Evolutionary conservation across 2,329 filamentous ascomycete genomes (phyloP).

Genomic region (Alternaria metachromatica): DNA sequence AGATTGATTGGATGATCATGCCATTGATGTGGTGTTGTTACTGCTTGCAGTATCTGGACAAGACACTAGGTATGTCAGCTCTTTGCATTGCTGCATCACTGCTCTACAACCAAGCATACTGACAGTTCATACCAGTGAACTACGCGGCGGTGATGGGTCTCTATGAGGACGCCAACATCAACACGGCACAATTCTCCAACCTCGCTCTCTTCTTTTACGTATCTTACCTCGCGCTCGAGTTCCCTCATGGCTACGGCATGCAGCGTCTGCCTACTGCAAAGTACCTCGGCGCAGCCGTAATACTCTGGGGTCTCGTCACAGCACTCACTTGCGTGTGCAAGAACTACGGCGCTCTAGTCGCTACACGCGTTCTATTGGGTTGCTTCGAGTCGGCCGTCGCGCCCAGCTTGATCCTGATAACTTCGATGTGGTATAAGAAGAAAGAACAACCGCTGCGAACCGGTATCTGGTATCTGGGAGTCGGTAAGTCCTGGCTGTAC

Average conservation of each 20-base stretch:
- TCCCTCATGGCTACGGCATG: constrained; percentile 57
- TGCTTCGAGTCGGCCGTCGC: constrained; percentile 56
- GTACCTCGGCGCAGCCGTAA: constrained; percentile 55
- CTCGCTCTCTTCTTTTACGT: constrained; percentile 49
- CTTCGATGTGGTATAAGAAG: constrained; percentile 70
- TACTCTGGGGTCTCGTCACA: constrained; percentile 58
- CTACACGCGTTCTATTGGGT: constrained; percentile 60
- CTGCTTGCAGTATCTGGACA: constrained; percentile 52
- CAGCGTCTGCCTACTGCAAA: constrained; percentile 62
- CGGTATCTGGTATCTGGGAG: constrained; percentile 50
- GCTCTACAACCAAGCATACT: neutral
- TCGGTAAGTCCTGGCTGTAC: neutral
- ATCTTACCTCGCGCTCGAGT: constrained; percentile 48
- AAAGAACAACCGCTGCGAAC: constrained; percentile 66
- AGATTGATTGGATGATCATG: constrained; percentile 52
- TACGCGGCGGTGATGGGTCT: constrained; percentile 54
- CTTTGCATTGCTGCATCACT: neutral
- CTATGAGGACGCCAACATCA: constrained; percentile 47
- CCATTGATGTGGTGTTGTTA: constrained; percentile 50
- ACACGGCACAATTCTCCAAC: constrained; percentile 45
- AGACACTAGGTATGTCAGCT: constrained; percentile 52
- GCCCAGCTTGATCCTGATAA: constrained; percentile 69
- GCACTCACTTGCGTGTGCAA: constrained; percentile 56
- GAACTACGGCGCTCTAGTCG: constrained; percentile 58
- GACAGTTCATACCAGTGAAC: constrained; percentile 31